Percentiles rank a stretch among this genome's conserved stretches.
Conservation (phyloP, 768 basidiomycete genomes). For the Termitomyces sp. region DNA sequence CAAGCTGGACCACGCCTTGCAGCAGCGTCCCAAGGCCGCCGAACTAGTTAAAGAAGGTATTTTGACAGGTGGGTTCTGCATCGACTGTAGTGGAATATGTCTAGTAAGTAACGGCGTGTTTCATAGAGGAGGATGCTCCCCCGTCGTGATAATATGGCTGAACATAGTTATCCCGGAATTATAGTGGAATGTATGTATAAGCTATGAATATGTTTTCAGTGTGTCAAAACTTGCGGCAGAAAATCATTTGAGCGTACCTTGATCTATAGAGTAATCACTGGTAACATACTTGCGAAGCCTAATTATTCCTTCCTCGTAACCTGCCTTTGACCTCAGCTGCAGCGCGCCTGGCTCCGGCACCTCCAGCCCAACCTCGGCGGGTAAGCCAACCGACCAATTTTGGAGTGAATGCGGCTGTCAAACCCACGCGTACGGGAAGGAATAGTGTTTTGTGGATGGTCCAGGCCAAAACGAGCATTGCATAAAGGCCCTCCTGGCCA, state of each 20-base stretch:
- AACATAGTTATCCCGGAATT: neutral
- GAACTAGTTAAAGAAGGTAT: conserved; percentile 68
- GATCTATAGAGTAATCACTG: neutral
- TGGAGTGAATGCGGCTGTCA: conserved; percentile 86
- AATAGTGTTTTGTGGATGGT: conserved; percentile 95
- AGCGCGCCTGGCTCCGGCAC: conserved; percentile 65
- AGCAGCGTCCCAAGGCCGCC: conserved; percentile 53
- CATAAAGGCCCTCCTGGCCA: conserved; percentile 78
- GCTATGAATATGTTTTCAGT: neutral
- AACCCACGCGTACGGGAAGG: conserved; percentile 82
- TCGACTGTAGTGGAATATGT: neutral
- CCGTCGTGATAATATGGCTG: conserved; percentile 5
- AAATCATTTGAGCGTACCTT: neutral
- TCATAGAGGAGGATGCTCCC: conserved; percentile 23
- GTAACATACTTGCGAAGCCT: neutral
- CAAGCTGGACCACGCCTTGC: conserved; percentile 58
- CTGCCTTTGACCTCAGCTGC: conserved; percentile 48
- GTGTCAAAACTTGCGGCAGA: neutral
- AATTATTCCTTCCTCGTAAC: conserved; percentile 29
- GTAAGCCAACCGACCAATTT: conserved; percentile 82
- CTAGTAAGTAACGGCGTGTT: neutral
- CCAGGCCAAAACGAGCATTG: conserved; percentile 91
- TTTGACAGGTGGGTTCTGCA: conserved; percentile 29
- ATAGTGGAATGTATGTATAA: neutral
- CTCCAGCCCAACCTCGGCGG: conserved; percentile 78